These are phyloP conservation scores for Colletotrichum simmondsii DNA, from an alignment of 2,329 filamentous ascomycete species.

Conservation along the genomic window DNA sequence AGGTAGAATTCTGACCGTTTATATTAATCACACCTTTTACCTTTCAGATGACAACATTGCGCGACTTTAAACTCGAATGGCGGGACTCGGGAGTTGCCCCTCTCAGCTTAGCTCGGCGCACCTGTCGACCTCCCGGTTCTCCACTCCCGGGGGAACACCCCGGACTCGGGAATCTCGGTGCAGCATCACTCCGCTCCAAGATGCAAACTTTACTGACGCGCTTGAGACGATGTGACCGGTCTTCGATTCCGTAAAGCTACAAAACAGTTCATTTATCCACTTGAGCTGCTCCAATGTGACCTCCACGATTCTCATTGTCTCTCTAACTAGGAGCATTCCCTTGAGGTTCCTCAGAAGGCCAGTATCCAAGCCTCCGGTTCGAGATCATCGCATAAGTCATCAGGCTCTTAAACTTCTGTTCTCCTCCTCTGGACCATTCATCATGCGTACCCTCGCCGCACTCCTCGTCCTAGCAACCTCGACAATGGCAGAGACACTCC, in stretches of 20 bases:
- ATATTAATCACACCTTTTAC: constrained; percentile 26
- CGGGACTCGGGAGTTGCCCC: neutral
- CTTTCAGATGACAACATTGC: constrained; percentile 14
- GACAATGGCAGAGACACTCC: constrained; percentile 38
- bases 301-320: neutral
- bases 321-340: neutral
- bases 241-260: neutral
- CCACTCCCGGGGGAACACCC: constrained; percentile 12
- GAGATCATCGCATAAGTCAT: neutral
- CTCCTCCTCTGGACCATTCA: neutral
- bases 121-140: constrained; percentile 9
- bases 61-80: neutral
- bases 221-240: neutral
- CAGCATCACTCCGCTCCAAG: constrained; percentile 12
- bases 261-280: neutral
- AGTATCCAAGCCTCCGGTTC: neutral
- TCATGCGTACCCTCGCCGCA: neutral
- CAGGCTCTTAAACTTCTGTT: neutral
- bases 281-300: neutral
- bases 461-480: constrained; percentile 15
- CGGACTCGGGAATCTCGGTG: constrained; percentile 31
- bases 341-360: neutral
- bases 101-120: constrained; percentile 21
- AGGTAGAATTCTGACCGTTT: neutral
- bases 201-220: constrained; percentile 7